Percentiles rank a stretch among this genome's conserved stretches.
Conservation (phyloP, 2,329 filamentous ascomycete genomes). For the Pseudogymnoascus sp. region DNA sequence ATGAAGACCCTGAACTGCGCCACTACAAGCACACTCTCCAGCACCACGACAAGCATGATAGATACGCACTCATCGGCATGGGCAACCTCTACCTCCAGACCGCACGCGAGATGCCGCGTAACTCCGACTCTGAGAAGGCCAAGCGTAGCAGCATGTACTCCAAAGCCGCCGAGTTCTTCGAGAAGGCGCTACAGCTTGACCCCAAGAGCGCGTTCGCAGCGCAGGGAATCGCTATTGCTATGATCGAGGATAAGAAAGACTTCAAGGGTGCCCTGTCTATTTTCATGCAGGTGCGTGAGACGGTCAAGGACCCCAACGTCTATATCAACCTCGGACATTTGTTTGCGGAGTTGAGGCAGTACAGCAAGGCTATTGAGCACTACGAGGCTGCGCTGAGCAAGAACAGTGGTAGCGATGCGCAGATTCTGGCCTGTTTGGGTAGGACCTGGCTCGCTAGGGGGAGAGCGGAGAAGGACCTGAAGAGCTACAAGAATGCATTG, state of each 20-base stretch:
- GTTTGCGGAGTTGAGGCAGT: conserved; percentile 85
- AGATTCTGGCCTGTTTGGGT: conserved; percentile 63
- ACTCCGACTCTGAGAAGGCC: conserved; percentile 82
- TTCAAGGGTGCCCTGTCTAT: conserved; percentile 74
- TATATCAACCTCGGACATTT: conserved; percentile 92
- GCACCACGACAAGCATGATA: conserved; percentile 91
- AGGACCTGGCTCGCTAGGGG: conserved; percentile 63
- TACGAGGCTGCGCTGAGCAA: conserved; percentile 73
- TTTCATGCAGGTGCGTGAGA: conserved; percentile 84
- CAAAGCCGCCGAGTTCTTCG: conserved; percentile 95
- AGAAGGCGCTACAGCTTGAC: conserved; percentile 93
- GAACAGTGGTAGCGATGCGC: conserved; percentile 54
- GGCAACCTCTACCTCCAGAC: conserved; percentile 79
- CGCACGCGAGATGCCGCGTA: conserved; percentile 89
- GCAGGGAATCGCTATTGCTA: conserved; percentile 87
- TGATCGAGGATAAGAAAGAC: conserved; percentile 92
- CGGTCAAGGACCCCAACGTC: conserved; percentile 78
- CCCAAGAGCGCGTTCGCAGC: conserved; percentile 93
- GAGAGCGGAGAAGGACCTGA: conserved; percentile 54
- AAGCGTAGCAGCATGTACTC: conserved; percentile 82
- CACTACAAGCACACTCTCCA: conserved; percentile 96
- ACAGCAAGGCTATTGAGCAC: conserved; percentile 83
- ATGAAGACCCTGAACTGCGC: conserved; percentile 83
- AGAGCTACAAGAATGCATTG: conserved; percentile 56
- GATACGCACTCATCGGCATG: conserved; percentile 95